Conservation (phyloP, 768 basidiomycete genomes). For the Ramaria rubella region DNA sequence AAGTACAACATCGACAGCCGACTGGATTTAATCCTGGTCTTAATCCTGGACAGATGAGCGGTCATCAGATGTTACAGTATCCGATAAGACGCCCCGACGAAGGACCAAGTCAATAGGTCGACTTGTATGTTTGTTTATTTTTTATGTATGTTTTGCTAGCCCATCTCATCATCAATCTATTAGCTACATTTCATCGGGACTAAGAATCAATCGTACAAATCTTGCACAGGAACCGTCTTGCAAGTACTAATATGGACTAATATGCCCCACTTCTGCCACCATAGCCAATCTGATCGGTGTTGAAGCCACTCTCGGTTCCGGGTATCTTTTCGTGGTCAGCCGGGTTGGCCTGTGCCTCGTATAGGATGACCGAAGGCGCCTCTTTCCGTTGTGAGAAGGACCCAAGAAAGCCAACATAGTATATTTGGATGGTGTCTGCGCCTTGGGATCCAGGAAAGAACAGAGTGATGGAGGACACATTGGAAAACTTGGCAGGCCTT, state of each 20-base stretch:
- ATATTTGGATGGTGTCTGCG: constrained; percentile 67
- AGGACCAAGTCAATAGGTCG: constrained; percentile 12
- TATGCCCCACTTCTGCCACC: constrained; percentile 8
- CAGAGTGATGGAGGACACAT: constrained; percentile 72
- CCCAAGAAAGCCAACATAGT: constrained; percentile 83
- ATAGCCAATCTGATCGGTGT: constrained; percentile 31
- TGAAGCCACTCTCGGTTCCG: constrained; percentile 62
- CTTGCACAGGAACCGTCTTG: background rate
- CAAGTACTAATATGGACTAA: background rate
- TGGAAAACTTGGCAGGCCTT: constrained; percentile 83
- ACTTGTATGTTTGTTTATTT: background rate
- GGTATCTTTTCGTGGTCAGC: constrained; percentile 85
- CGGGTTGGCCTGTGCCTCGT: constrained; percentile 80
- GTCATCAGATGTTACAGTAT: constrained; percentile 37
- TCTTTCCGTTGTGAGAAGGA: constrained; percentile 61
- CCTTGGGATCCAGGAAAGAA: constrained; percentile 79
- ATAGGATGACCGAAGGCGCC: constrained; percentile 77
- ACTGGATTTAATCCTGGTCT: background rate
- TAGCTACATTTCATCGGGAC: background rate
- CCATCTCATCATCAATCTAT: background rate
- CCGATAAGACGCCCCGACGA: constrained; percentile 38
- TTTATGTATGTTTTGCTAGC: background rate
- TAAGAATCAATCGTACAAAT: no score
- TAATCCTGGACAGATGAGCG: background rate
- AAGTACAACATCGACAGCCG: constrained; percentile 3